Evolutionary conservation across 768 basidiomycete genomes (phyloP).

Genomic region (Tylopilus subfusipes): DNA sequence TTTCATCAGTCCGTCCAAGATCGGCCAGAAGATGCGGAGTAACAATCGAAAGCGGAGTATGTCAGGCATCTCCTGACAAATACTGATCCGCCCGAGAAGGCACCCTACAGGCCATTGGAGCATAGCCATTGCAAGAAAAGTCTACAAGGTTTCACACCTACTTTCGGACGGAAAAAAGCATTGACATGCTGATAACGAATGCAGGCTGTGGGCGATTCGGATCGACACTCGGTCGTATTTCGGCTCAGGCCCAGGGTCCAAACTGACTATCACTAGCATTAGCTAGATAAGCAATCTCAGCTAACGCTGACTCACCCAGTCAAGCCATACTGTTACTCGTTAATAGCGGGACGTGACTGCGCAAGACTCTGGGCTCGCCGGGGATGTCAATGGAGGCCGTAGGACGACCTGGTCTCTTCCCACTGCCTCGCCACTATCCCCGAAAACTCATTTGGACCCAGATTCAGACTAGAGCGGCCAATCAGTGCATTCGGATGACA

Average conservation of each 20-base stretch:
- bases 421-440: too few relatives aligned
- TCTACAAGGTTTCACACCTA: too few relatives aligned
- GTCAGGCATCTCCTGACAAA: not conserved
- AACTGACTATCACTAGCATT: not conserved
- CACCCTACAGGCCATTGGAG: not conserved
- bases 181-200: too few relatives aligned
- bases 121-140: not conserved
- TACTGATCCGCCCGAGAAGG: not conserved
- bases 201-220: not conserved
- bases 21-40: not conserved
- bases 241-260: too few relatives aligned
- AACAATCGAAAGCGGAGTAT: not conserved
- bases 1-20: conserved; percentile 1
- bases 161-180: too few relatives aligned
- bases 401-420: not conserved
- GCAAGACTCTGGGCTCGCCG: not conserved
- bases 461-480: too few relatives aligned
- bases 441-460: too few relatives aligned
- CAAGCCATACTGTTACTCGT: not conserved
- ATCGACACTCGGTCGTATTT: not conserved
- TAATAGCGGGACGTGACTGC: not conserved
- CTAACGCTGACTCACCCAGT: not conserved
- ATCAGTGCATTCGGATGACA: too few relatives aligned
- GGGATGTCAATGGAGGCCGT: not conserved
- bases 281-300: not conserved